Evolutionary conservation across 2,329 filamentous ascomycete genomes (phyloP).

Genomic region (Pseudopyrenochaeta lycopersici): DNA sequence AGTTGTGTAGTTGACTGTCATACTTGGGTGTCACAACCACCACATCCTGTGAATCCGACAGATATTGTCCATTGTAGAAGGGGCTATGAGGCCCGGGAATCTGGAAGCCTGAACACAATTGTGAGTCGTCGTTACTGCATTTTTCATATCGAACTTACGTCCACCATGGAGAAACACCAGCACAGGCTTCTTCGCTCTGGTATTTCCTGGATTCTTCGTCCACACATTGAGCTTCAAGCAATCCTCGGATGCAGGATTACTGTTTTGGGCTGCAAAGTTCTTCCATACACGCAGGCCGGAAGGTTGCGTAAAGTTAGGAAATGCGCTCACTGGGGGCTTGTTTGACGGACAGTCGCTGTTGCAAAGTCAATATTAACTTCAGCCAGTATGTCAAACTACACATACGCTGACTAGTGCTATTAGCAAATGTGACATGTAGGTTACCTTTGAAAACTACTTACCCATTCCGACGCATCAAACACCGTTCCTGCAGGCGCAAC

Average conservation of each 20-base stretch:
- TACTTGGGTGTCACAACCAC: conserved; percentile 43
- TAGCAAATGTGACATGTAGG: conserved; percentile 4
- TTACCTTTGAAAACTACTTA: conserved; percentile 6
- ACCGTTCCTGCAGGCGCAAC: conserved; percentile 27
- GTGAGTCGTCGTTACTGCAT: conserved; percentile 1
- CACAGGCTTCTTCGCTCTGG: conserved; percentile 34
- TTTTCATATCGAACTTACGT: conserved; percentile 18
- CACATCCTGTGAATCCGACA: conserved; percentile 37
- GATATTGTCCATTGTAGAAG: conserved; percentile 39
- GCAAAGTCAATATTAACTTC: conserved; percentile 1
- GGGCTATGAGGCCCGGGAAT: conserved; percentile 35
- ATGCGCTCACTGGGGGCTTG: conserved; percentile 31
- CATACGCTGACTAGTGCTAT: conserved; percentile 32
- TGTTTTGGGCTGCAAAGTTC: conserved; percentile 36
- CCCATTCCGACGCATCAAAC: conserved; percentile 35
- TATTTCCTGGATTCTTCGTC: conserved; percentile 26
- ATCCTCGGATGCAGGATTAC: conserved; percentile 35
- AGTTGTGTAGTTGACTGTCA: background rate
- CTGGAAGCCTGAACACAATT: conserved; percentile 24
- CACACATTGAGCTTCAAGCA: conserved; percentile 43
- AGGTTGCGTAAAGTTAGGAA: conserved; percentile 37
- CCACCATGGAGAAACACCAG: conserved; percentile 42
- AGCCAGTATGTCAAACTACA: background rate
- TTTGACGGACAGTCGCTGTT: conserved; percentile 34
- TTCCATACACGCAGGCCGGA: conserved; percentile 42